phyloP scores from a whole-genome alignment of 2,329 filamentous ascomycete species.

The Bipolaris cookei region DNA sequence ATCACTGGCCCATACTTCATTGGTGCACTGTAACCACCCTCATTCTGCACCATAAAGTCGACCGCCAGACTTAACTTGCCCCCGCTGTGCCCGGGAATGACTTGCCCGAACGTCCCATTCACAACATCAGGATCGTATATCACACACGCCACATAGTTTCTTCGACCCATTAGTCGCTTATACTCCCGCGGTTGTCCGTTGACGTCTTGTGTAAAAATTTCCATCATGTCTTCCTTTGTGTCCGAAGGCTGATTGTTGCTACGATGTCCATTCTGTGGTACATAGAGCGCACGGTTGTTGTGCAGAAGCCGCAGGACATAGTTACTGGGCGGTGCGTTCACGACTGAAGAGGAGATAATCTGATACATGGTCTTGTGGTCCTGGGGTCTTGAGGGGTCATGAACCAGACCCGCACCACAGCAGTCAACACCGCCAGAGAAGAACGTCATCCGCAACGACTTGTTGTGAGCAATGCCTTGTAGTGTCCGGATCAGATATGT shows the following conservation, averaged over 20 bases:
- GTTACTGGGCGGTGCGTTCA: conserved; percentile 81
- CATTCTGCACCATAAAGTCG: conserved; percentile 96
- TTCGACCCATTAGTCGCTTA: conserved; percentile 88
- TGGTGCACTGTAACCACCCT: conserved; percentile 77
- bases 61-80: conserved; percentile 80
- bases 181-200: conserved; percentile 81
- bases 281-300: conserved; percentile 89
- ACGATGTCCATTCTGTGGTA: conserved; percentile 84
- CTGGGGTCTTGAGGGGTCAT: conserved; percentile 87
- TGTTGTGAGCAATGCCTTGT: conserved; percentile 93
- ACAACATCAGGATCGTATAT: conserved; percentile 88
- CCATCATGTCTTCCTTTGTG: conserved; percentile 99
- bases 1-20: conserved; percentile 98
- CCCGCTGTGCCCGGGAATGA: conserved; percentile 48
- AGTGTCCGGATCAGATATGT: conserved; percentile 96
- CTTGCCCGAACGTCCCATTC: conserved; percentile 53
- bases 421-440: conserved; percentile 90
- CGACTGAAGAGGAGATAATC: conserved; percentile 89
- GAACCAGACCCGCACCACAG: conserved; percentile 89
- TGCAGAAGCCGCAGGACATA: conserved; percentile 96
- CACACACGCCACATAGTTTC: conserved; percentile 94
- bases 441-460: conserved; percentile 96
- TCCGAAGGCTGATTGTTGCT: conserved; percentile 75
- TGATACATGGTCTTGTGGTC: conserved; percentile 99
- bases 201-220: conserved; percentile 95